phyloP scores from a whole-genome alignment of 2,329 filamentous ascomycete genomes.

The Stagonosporopsis chrysanthemi region DNA sequence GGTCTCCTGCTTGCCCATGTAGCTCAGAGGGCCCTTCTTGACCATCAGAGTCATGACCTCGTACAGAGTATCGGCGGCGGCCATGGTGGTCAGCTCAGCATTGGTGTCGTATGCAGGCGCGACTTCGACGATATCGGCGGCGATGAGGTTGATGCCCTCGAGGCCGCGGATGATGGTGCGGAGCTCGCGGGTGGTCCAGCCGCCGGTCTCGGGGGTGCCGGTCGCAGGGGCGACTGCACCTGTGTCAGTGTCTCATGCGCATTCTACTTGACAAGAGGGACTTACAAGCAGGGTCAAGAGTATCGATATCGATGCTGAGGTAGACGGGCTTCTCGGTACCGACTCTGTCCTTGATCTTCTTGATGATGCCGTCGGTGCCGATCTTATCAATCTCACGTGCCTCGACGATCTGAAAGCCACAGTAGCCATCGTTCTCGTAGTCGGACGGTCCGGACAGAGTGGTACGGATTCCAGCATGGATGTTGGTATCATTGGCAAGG shows the following conservation, averaged over 20 bases:
- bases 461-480: conserved; percentile 86
- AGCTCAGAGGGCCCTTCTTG: conserved; percentile 74
- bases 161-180: conserved; percentile 74
- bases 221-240: conserved; percentile 71
- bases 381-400: conserved; percentile 75
- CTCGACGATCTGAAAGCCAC: conserved; percentile 83
- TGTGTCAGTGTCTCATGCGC: conserved; percentile 7
- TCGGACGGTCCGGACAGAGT: conserved; percentile 80
- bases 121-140: conserved; percentile 76
- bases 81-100: conserved; percentile 77
- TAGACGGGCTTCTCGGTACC: conserved; percentile 79
- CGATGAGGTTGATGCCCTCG: conserved; percentile 73
- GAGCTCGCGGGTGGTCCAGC: conserved; percentile 77
- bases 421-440: conserved; percentile 86
- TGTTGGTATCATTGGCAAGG: conserved; percentile 81
- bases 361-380: conserved; percentile 76
- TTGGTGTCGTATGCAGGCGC: conserved; percentile 77
- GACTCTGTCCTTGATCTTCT: conserved; percentile 77
- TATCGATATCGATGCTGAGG: conserved; percentile 86
- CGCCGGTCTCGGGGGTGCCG: conserved; percentile 77
- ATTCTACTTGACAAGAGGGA: conserved; percentile 7
- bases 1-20: conserved; percentile 48
- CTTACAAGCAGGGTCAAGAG: conserved; percentile 80
- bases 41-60: conserved; percentile 86
- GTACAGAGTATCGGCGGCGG: conserved; percentile 73